Percentiles rank a stretch among this genome's conserved stretches.
Evolutionary conservation across 2,329 filamentous ascomycete genomes (phyloP).

Genomic region (Fusarium falciforme): DNA sequence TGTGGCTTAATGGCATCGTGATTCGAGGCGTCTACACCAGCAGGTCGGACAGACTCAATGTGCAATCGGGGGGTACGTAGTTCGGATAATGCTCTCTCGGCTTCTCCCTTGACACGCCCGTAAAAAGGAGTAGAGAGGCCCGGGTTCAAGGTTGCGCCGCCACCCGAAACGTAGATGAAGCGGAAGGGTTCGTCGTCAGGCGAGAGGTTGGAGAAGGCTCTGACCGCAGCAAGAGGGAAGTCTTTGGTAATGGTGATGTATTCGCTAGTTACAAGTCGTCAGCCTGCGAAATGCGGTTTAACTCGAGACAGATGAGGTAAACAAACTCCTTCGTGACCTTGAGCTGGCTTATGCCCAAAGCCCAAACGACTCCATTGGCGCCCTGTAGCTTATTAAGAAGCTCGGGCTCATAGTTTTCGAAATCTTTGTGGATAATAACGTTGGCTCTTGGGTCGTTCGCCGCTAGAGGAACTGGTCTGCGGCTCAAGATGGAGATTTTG

Average conservation of each 20-base stretch:
- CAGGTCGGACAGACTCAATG: not conserved
- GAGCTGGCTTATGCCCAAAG: not conserved
- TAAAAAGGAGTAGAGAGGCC: not conserved
- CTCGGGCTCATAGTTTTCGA: not conserved
- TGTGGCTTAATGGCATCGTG: not conserved
- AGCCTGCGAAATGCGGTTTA: not conserved
- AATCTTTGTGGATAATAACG: not conserved
- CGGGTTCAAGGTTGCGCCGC: not conserved
- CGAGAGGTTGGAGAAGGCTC: not conserved
- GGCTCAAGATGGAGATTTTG: not conserved
- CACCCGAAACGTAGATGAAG: not conserved
- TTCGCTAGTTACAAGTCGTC: not conserved
- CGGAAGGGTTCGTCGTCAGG: not conserved
- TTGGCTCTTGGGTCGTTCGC: not conserved
- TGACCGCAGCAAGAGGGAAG: not conserved
- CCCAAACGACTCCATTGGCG: not conserved
- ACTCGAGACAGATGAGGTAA: not conserved
- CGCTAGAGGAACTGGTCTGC: not conserved
- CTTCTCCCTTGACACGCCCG: not conserved
- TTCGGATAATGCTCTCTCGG: not conserved
- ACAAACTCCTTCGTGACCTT: not conserved
- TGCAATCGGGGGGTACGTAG: not conserved
- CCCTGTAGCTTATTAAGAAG: not conserved
- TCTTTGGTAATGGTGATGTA: not conserved
- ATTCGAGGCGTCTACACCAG: not conserved